phyloP scores from a whole-genome alignment of 495 filamentous ascomycete species.

The Filosporella fistucella region DNA sequence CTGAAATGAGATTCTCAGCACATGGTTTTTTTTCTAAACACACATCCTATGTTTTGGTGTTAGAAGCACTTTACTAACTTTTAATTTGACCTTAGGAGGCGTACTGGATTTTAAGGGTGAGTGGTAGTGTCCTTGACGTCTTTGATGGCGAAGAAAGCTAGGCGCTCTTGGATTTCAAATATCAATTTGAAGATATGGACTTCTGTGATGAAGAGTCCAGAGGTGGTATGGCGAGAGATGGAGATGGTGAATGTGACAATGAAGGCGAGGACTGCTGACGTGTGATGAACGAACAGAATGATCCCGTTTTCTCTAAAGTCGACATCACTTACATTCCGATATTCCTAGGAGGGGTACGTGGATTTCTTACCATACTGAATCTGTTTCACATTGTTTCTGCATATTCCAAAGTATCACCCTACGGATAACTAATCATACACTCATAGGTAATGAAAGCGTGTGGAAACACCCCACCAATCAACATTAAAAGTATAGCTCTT shows the following conservation, averaged over 20 bases:
- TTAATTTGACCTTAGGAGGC: too few species aligned
- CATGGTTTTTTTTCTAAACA: too few species aligned
- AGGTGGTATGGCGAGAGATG: not conserved
- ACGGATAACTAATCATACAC: too few species aligned
- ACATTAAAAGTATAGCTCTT: slow-evolving; percentile 55
- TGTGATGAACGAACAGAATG: slow-evolving; percentile 53
- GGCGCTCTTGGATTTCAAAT: too few species aligned
- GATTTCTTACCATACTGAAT: too few species aligned
- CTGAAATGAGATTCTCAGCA: too few species aligned
- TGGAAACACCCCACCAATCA: slow-evolving; percentile 57
- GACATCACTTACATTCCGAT: slow-evolving; percentile 63
- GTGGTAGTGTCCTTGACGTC: not conserved
- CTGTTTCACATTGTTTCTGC: too few species aligned
- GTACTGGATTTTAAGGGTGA: slow-evolving; percentile 53
- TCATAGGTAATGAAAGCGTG: slow-evolving; percentile 65
- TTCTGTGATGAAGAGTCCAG: not conserved
- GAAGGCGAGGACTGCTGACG: too few species aligned
- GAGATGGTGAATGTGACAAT: not conserved
- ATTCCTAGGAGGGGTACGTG: slow-evolving; percentile 62
- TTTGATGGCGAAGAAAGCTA: not conserved
- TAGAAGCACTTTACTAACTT: too few species aligned
- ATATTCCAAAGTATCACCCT: too few species aligned
- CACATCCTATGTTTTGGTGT: too few species aligned
- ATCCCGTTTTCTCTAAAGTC: slow-evolving; percentile 53
- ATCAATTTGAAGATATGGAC: not conserved